Evolutionary conservation across 192 early-diverging fungal species (phyloP), one percentile per base, ranked within the genome.

Genomic region (Podila horticola): DNA sequence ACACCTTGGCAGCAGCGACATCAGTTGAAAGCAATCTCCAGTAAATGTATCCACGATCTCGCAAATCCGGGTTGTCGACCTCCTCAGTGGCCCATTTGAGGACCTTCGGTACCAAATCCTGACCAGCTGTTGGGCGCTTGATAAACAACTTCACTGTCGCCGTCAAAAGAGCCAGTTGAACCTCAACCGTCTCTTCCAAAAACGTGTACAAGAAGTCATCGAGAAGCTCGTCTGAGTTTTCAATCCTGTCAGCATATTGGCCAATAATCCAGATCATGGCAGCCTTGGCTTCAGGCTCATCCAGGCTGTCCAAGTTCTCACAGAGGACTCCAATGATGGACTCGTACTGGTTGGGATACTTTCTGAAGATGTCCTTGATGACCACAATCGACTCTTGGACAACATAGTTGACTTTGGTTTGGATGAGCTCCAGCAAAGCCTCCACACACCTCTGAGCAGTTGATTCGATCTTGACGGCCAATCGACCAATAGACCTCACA

Each of bases 201-300:
- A 98, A 97, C 6, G 89, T 91, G 52, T 96, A 96, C 33, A 98
- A 74, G 83, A 99, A 99, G 62, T 87, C 89, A 12, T 91, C 93
- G 48, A 99, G 85, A 24, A 99, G 83, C 64, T 93, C 95, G 84
- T 97, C 93, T 6, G 98, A 93, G 84, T 98, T 98, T 58, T 97
- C 97, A 72, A 99, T 99, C 34, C 97, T 86, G 75, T 97, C 97
- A 9, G 97, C 93, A 79, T 99, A 99, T 85, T 99, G 96, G 2
- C 98, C 98, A 81, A 99, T 93, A 64, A 99, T 98, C 98, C 98
- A 99, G 62, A 99, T 96, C 93, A 99, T 94, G n/a, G 96, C 94
- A 4, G 96, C 93, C 79, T 97, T 97, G 33, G 98, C 97, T 81
- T 99, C 98, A 22, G 98, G 93, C 74, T 98, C 96, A 85, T 99